Evolutionary conservation across 768 basidiomycete species (phyloP).

Genomic region (Clavaria fumosa): DNA sequence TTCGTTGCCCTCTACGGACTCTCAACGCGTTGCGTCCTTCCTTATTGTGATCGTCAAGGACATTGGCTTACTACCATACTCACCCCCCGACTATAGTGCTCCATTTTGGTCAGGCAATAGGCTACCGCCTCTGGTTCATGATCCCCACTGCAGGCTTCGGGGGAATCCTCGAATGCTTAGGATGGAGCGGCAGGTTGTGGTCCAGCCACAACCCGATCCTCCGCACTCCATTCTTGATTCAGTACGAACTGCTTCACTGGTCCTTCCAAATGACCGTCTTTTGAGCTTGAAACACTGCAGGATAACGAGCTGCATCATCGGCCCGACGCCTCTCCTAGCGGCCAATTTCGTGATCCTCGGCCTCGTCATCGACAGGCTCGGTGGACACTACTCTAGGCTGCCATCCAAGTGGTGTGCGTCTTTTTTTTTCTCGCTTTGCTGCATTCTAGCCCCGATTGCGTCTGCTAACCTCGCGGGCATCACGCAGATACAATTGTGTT

Average conservation of each 20-base stretch:
- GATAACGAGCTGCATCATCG: slow-evolving; percentile 30
- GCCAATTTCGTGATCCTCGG: slow-evolving; percentile 42
- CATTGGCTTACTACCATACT: not conserved
- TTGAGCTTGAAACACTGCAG: slow-evolving; percentile 12
- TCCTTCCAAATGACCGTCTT: not conserved
- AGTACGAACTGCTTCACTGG: slow-evolving; percentile 20
- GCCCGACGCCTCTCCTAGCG: slow-evolving; percentile 41
- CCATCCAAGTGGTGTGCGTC: slow-evolving; percentile 25
- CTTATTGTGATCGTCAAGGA: not conserved
- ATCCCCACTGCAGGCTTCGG: slow-evolving; percentile 32
- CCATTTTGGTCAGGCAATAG: slow-evolving; percentile 30
- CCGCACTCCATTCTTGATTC: slow-evolving; percentile 22
- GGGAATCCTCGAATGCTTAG: slow-evolving; percentile 34
- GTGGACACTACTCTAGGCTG: slow-evolving; percentile 35
- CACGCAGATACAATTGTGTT: not conserved
- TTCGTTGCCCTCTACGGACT: slow-evolving; percentile 25
- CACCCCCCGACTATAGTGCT: slow-evolving; percentile 24
- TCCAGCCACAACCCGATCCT: slow-evolving; percentile 20
- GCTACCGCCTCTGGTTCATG: slow-evolving; percentile 36
- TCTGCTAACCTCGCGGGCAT: not conserved
- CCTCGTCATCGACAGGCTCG: slow-evolving; percentile 27
- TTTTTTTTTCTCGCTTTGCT: slow-evolving; percentile 8
- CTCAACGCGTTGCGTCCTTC: slow-evolving; percentile 20
- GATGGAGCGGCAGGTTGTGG: slow-evolving; percentile 44
- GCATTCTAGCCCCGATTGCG: slow-evolving; percentile 9